Evolutionary conservation across 1,284 basidiomycete species (phyloP), one percentile per base, ranked within the genome.

Genomic region (Cerioporus squamosus): DNA sequence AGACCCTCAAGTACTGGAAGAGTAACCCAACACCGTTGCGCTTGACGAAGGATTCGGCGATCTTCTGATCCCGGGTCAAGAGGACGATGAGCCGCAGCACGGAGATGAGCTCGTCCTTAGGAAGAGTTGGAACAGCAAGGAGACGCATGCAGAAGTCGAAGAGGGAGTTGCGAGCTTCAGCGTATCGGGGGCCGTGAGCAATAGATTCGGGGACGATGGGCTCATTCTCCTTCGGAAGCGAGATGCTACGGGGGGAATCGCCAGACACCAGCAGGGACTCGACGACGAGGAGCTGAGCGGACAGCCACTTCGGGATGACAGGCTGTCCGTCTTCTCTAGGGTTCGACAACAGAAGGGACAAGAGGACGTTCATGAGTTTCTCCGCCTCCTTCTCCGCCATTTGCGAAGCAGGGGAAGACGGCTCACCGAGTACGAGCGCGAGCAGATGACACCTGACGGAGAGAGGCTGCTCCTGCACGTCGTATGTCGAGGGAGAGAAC

Each of bases 401-500:
- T 49, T 79, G 72, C 44, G 79, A 77, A 22, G 88, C 74, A 1
- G 84, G 66, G 5, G 74, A 81, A 1, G 86, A 82, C n/a, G 84
- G 82, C 67, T 94, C 92, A 62, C 86, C 86, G 29, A 94, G 78
- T 17, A 95, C 86, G 31, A 97, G 78, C 1, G 94, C 93, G n/a
- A 97, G 79, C 9, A 98, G 79, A 53, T 93, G 90, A 64, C 93
- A 91, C 44, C 95, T 82, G 58, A 93, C 89, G 12, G 90, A 85
- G 43, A 97, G 77, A 3, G 88, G 85, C 66, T 91, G 87, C 66
- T 93, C 86, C 57, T 86, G 82, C 3, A 83, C 77, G 61, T 88
- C 86, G 66, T 87, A 82, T 8, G 88, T 87, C 42, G 75, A 77
- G 8, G 85, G 81, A 3, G 88, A 86, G 69, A 92, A 90, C 17